Percentiles rank a stretch among this genome's conserved stretches.
phyloP scores from a whole-genome alignment of 179 eudicot genomes.

The Camellia oleifera region DNA sequence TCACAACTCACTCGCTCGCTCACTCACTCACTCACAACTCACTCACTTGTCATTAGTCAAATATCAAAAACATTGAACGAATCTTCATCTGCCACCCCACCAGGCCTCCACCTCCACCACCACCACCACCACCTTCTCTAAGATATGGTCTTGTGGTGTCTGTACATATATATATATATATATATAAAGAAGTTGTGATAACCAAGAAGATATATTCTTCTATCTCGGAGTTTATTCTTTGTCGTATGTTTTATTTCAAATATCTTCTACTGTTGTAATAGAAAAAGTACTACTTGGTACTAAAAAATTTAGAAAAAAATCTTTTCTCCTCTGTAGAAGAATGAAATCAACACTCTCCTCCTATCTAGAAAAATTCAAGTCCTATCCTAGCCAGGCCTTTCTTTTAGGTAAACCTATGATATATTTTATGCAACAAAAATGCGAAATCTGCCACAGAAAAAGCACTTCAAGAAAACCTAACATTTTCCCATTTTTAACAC shows the following conservation, averaged over 20 bases:
- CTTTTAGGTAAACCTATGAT: neutral
- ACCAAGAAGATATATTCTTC: slow-evolving; percentile 9
- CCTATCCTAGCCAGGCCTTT: neutral
- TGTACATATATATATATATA: neutral
- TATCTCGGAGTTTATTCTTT: neutral
- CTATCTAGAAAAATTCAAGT: neutral
- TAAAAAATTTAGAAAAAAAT: neutral
- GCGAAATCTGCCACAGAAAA: neutral
- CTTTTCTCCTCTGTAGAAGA: too few relatives aligned
- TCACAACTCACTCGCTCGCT: neutral
- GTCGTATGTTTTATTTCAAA: neutral
- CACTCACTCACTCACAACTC: too few relatives aligned
- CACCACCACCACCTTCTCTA: neutral
- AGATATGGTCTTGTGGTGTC: neutral
- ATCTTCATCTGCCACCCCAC: slow-evolving; percentile 24
- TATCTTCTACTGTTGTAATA: neutral
- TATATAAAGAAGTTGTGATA: neutral
- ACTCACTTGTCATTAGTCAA: neutral
- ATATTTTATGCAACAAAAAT: neutral
- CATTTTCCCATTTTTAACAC: slow-evolving; percentile 8
- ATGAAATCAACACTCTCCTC: too few relatives aligned
- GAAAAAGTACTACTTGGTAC: neutral
- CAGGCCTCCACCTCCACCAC: slow-evolving; percentile 20
- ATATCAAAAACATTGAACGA: slow-evolving; percentile 13
- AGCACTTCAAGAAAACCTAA: neutral